Evolutionary conservation across 208 protist species (phyloP), one percentile per base, ranked within the genome.

Genomic region (Wallacemonas sp.): DNA sequence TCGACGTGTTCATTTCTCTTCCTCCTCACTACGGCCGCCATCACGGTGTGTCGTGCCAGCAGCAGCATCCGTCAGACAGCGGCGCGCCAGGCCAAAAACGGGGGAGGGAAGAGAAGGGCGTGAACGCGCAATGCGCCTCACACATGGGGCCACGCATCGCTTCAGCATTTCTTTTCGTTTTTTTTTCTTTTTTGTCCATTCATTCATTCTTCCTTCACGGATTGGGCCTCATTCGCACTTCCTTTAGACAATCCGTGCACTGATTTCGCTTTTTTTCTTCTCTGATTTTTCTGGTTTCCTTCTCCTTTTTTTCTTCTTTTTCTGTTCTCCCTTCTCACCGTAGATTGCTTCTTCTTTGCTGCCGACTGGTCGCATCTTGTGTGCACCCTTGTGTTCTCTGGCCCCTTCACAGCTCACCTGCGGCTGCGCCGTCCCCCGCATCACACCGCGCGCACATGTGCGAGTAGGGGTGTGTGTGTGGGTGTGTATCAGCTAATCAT

Each of bases 131-230:
- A 50, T 27, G 42, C n/a, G 36, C 15, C 15, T 15, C 36, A 17
- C 36, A 41, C 15, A 17, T 15, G 8, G 10, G 10, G 42, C 22
- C 17, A 22, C 17, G 22, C 6, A 9, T 8, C 22, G 50, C 6
- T 37, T 32, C 8, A 5, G 8, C 17, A 22, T 60, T 9, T 60
- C 21, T 63, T 22, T 63, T 63, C 15, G 27, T 39, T 22, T 63
- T 63, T 5, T 63, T 63, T 22, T 37, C 36, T 30, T 63, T 61
- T 32, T 42, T 61, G 26, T 57, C 17, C n/a, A n/a, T 9, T 41
- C 12, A n/a, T 9, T 53, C 13, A 27, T 10, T 19, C 21, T 53
- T 10, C 45, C 15, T 22, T 22, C 9, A 10, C 22, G 22, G 9
- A 10, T 53, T 53, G 9, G 10, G 10, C 22, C 9, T n/a, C n/a